Evolutionary conservation across 495 filamentous ascomycete species (phyloP), one percentile per base, ranked within the genome.

Genomic region (Podospora pseudopauciseta): DNA sequence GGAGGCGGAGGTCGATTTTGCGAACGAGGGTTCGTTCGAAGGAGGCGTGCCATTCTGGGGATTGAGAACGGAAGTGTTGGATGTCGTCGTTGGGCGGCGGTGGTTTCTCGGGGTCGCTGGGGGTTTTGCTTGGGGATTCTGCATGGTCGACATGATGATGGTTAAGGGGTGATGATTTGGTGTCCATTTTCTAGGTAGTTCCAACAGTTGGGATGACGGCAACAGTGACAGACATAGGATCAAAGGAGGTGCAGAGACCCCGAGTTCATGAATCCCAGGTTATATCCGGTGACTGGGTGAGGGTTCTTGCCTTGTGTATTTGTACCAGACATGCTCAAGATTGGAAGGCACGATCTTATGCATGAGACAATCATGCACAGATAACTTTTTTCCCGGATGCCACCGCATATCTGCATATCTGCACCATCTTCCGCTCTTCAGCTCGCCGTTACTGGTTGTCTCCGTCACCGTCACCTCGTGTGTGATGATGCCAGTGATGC

Each of bases 1-100:
- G 73, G 9, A 82, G 71, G 62, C 75, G 80, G n/a, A 73, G 18
- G 65, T 82, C 80, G n/a, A 81, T 73, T 69, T 81, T 82, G 61
- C 76, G 71, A 64, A 79, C 65, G 32, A 82, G 65, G 54, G 61
- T 68, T 61, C 72, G 75, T 13, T 70, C 68, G 56, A 71, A 68
- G 16, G 44, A 30, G 11, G 62, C 62, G 58, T 74, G 73, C 76
- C 74, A 76, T 54, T 72, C 73, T 7, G 64, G 44, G 67, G 69
- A 67, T 27, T 73, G 74, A 19, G 63, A 67, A 5, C 67, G 63
- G 44, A 81, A 80, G 53, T 71, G 61, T 19, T 63, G 30, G 32
- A 63, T 27, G n/a, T 63, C 28, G 0, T 28, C 27, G 30, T 63
- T 32, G 61, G 34, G 61, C 2, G 61, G 34, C 4, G 61, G n/a